A percentile compares a stretch with the other conserved stretches of the same genome.
These are phyloP conservation scores for Leptomonas pyrrhocoris DNA, from an alignment of 208 protist genomes.

Conservation along the genomic window DNA sequence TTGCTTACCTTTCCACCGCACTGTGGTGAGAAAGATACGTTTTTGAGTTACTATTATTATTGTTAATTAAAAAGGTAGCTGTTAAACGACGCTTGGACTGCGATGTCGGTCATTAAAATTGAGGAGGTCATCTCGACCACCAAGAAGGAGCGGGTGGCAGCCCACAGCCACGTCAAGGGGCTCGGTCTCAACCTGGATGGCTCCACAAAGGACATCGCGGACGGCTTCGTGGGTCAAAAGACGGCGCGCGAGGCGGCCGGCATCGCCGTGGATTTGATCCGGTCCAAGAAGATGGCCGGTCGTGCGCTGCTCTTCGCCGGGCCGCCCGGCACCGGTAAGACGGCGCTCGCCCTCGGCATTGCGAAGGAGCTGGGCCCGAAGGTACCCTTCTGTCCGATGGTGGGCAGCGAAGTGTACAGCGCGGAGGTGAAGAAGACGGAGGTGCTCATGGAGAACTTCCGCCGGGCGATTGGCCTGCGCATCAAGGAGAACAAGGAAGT, in stretches of 20 bases:
- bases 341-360: conserved; percentile 98
- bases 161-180: conserved; percentile 99
- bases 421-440: conserved; percentile 99
- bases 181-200: conserved; percentile 97
- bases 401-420: conserved; percentile 99
- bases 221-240: conserved; percentile 99
- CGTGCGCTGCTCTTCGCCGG: conserved; percentile 99
- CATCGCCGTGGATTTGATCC: conserved; percentile 99
- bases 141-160: conserved; percentile 95
- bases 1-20: background rate
- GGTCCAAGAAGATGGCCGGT: conserved; percentile 99
- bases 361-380: conserved; percentile 99
- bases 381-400: conserved; percentile 99
- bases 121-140: conserved; percentile 97
- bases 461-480: conserved; percentile 98
- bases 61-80: background rate
- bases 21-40: no score
- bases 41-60: no score
- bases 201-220: conserved; percentile 55
- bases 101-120: conserved; percentile 93
- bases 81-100: background rate
- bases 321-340: conserved; percentile 98
- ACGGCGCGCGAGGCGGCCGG: conserved; percentile 98
- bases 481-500: conserved; percentile 99
- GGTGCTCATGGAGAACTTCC: conserved; percentile 99